Percentiles rank a stretch among this genome's conserved stretches.
Evolutionary conservation across 2,329 filamentous ascomycete genomes (phyloP).

Genomic region (Aspergillus sp.): DNA sequence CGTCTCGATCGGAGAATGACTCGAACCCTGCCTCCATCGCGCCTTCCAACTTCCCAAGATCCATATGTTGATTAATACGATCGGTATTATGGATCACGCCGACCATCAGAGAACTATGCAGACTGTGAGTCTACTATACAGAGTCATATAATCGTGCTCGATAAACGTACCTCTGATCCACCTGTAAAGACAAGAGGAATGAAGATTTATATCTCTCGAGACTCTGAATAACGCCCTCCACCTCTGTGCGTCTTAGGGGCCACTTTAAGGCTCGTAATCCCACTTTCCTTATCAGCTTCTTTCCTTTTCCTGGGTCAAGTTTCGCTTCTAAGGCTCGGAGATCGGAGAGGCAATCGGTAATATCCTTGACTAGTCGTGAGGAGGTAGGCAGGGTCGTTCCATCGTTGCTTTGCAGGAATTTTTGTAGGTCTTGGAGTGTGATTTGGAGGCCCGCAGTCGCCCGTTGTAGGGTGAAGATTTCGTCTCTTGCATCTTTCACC

Average conservation of each 20-base stretch:
- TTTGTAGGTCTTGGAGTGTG: conserved; percentile 8
- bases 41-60: conserved; percentile 6
- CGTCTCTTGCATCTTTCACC: conserved; percentile 13
- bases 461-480: conserved; percentile 13
- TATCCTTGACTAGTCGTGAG: neutral
- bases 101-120: conserved; percentile 4
- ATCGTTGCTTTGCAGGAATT: conserved; percentile 6
- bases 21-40: conserved; percentile 5
- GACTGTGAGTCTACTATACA: too few relatives aligned
- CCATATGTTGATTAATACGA: conserved; percentile 1
- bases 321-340: conserved; percentile 6
- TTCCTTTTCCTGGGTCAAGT: conserved; percentile 8
- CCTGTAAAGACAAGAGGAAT: conserved; percentile 16
- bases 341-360: conserved; percentile 4
- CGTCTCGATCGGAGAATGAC: conserved; percentile 5
- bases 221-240: conserved; percentile 10
- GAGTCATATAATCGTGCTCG: conserved; percentile 3
- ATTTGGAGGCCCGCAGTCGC: conserved; percentile 5
- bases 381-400: conserved; percentile 1
- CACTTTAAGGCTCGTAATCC: conserved; percentile 20
- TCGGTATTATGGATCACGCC: neutral
- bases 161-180: conserved; percentile 19
- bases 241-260: conserved; percentile 18
- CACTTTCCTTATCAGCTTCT: conserved; percentile 12
- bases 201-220: conserved; percentile 16